These are phyloP conservation scores for Fusarium siculi DNA, from an alignment of 2,329 filamentous ascomycete species.

Conservation along the genomic window DNA sequence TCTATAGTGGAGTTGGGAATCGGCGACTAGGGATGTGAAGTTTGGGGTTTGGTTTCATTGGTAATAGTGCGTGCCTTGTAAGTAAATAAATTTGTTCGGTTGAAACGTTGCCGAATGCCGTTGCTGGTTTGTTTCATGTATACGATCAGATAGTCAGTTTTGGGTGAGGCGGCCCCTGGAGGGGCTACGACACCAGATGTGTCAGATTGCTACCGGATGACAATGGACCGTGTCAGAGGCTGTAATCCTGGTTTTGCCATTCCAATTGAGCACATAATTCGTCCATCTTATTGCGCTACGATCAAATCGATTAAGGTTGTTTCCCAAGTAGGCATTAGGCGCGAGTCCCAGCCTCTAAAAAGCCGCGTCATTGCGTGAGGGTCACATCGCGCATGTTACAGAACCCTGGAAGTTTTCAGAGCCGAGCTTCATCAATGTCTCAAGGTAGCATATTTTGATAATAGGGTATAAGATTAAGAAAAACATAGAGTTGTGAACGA, in stretches of 20 bases:
- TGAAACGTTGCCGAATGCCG: neutral
- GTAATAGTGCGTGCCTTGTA: neutral
- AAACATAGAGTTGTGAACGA: neutral
- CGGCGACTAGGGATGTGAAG: neutral
- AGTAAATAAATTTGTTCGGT: neutral
- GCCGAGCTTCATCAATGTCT: neutral
- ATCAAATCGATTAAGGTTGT: neutral
- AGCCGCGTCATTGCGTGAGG: neutral
- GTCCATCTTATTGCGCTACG: neutral
- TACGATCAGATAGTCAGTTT: neutral
- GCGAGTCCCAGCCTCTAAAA: neutral
- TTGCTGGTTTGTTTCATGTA: constrained; percentile 2
- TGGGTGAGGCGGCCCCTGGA: neutral
- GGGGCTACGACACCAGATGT: neutral
- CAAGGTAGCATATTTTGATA: neutral
- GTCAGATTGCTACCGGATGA: constrained; percentile 1
- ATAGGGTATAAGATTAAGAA: neutral
- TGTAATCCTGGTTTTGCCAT: accelerated
- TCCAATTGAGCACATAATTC: neutral
- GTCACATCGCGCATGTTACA: neutral
- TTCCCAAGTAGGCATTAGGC: neutral
- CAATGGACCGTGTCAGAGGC: neutral
- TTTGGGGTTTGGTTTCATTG: constrained; percentile 8
- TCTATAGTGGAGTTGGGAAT: neutral
- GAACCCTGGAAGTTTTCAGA: neutral